Base-by-base conservation (phyloP, 139 green algal species). In the Auxenochlorella protothecoides region DNA sequence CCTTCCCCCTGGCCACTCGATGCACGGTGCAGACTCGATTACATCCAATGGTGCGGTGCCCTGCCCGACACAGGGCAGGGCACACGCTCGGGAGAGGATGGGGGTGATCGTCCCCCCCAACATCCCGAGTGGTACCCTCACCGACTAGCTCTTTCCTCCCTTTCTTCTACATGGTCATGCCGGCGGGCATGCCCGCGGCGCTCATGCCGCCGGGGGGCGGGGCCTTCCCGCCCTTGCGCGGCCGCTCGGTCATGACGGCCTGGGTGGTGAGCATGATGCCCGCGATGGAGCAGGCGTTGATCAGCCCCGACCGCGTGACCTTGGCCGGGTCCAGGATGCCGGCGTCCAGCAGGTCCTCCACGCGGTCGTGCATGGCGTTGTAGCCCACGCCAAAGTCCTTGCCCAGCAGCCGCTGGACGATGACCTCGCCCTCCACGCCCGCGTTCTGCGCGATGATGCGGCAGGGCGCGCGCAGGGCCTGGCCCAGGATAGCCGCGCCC, bases 241-340 rank as follows among this genome's bases (percentile, higher is more conserved):
- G 77, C 76, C 86, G 86, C 81, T 97, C 92, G 4, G 91, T 89
- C 89, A 97, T 96, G 8, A 97, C 89, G 0, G 92, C 94, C 80
- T 96, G 93, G 16, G 94, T 99, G n/a, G 94, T 99, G 63, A 99
- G 87, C 89, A 99, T 92, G 85, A 98, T 99, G 74, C 93, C 94
- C 53, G 94, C 94, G 74, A 99, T 97, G 72, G 88, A 95, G 71
- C 85, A 91, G 9, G 89, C 80, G 79, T 97, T 98, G 63, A 85
- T 83, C 53, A 99, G 82, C 63, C 85, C 93, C 75, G 85, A 92
- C 71, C 93, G 87, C 16, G 94, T 99, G 16, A 97, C 87, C 88
- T 99, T 99, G 71, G 92, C 91, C 51, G 94, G 94, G 85, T 99
- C 94, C 63, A 99, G 92, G 14, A 99, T 87, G 68, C 94, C 94